Conservation (phyloP, 2,329 filamentous ascomycete genomes). For the Basipetospora sp. region DNA sequence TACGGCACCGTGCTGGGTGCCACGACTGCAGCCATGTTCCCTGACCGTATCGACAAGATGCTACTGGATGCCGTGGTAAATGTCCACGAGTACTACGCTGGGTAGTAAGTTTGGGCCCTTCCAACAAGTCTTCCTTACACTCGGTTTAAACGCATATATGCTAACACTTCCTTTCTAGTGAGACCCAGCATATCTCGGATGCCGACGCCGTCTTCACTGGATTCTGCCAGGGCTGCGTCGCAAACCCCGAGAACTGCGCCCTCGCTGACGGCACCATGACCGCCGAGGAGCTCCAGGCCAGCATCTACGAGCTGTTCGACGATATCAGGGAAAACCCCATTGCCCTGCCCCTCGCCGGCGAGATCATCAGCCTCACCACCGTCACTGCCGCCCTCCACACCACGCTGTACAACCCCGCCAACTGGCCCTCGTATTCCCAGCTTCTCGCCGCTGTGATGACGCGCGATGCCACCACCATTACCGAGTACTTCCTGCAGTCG, state of each 20-base stretch:
- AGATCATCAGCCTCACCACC: constrained; percentile 35
- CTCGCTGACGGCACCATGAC: constrained; percentile 21
- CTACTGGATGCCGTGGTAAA: constrained; percentile 24
- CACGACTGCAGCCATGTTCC: constrained; percentile 26
- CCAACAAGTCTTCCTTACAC: no score
- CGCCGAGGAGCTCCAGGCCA: constrained; percentile 22
- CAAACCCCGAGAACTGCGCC: constrained; percentile 31
- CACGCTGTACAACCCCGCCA: constrained; percentile 29
- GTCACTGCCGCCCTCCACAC: constrained; percentile 28
- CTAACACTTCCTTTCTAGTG: not conserved
- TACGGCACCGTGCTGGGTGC: constrained; percentile 26
- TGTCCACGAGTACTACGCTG: constrained; percentile 17
- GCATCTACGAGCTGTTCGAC: constrained; percentile 25
- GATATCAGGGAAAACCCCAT: constrained; percentile 28
- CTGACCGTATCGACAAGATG: constrained; percentile 23
- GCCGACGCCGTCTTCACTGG: constrained; percentile 37
- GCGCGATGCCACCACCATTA: constrained; percentile 30
- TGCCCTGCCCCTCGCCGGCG: constrained; percentile 24
- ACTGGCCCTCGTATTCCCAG: constrained; percentile 27
- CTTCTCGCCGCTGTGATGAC: constrained; percentile 28
- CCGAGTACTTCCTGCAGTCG: constrained; percentile 16
- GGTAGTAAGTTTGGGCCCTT: no score
- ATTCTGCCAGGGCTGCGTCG: constrained; percentile 40
- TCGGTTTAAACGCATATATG: no score
- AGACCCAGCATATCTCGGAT: constrained; percentile 18